Conservation (phyloP, 2,329 filamentous ascomycete genomes). For the Alternaria panax region DNA sequence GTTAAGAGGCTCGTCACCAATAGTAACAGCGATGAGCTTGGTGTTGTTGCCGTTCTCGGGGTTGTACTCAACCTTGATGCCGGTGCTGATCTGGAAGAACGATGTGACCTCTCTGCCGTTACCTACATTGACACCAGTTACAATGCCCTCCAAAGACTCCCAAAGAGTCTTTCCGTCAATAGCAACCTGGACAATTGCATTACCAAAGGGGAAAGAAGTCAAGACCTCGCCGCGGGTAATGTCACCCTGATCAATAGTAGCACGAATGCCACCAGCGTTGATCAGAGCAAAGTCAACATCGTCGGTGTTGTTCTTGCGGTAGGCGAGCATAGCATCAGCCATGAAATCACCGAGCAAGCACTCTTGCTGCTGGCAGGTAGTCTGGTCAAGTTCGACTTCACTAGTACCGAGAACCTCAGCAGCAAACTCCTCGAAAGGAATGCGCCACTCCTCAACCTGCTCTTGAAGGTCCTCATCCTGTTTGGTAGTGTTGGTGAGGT, state of each 20-base stretch:
- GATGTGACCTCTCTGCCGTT: constrained; percentile 63
- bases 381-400: constrained; percentile 66
- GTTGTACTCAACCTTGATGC: constrained; percentile 66
- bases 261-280: constrained; percentile 70
- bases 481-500: constrained; percentile 67
- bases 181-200: constrained; percentile 66
- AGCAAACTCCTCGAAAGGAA: constrained; percentile 67
- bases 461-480: constrained; percentile 65
- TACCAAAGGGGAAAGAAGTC: constrained; percentile 71
- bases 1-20: constrained; percentile 60
- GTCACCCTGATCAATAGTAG: constrained; percentile 66
- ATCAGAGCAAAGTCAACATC: constrained; percentile 66
- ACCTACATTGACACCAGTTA: constrained; percentile 62
- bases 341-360: constrained; percentile 57
- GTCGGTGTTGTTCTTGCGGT: constrained; percentile 59
- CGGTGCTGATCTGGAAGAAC: constrained; percentile 67
- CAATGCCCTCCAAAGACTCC: constrained; percentile 66
- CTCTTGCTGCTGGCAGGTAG: constrained; percentile 64
- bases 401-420: constrained; percentile 64
- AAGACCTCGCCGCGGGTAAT: constrained; percentile 70
- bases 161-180: constrained; percentile 63
- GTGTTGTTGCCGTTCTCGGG: constrained; percentile 58
- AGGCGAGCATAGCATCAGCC: constrained; percentile 66
- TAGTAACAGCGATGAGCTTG: constrained; percentile 61
- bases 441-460: constrained; percentile 66